These are phyloP conservation scores for Omphalea diandra DNA, from an alignment of 441 rosid species.

Conservation along the genomic window DNA sequence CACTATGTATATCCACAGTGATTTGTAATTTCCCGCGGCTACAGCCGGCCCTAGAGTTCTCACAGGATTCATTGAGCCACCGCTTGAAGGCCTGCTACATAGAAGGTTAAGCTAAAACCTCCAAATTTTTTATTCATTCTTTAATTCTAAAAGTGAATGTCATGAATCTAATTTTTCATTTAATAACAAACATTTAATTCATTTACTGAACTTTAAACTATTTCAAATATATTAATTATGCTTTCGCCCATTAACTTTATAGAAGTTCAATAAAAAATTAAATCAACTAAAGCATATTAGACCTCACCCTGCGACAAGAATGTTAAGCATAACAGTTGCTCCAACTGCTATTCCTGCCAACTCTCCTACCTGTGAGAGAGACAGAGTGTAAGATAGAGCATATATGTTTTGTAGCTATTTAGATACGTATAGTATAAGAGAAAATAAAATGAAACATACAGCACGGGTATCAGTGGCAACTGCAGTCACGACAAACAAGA, in stretches of 20 bases:
- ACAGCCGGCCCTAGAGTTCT: slow-evolving; percentile 92
- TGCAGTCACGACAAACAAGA: slow-evolving; percentile 78
- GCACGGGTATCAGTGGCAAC: slow-evolving; percentile 92
- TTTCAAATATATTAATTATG: no score
- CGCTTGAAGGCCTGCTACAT: slow-evolving; percentile 65
- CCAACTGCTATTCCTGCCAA: slow-evolving; percentile 98
- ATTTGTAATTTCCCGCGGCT: slow-evolving; percentile 80
- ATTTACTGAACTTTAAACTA: no score
- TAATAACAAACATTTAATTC: no score
- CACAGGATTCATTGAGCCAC: slow-evolving; percentile 96
- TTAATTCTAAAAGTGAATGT: no score
- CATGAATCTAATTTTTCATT: no score
- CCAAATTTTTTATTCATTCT: no score
- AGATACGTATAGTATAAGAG: neutral
- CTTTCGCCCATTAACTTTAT: no score
- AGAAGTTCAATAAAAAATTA: neutral
- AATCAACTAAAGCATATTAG: neutral
- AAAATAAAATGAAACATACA: slow-evolving; percentile 37
- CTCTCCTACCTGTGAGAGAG: slow-evolving; percentile 73
- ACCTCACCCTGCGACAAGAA: slow-evolving; percentile 86
- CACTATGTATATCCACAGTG: slow-evolving; percentile 74
- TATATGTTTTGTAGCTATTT: neutral
- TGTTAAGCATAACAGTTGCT: slow-evolving; percentile 93
- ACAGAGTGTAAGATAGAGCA: neutral
- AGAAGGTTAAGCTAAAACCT: neutral